Base-by-base conservation (phyloP, 1,284 basidiomycete species). In the Ganoderma lingzhi region DNA sequence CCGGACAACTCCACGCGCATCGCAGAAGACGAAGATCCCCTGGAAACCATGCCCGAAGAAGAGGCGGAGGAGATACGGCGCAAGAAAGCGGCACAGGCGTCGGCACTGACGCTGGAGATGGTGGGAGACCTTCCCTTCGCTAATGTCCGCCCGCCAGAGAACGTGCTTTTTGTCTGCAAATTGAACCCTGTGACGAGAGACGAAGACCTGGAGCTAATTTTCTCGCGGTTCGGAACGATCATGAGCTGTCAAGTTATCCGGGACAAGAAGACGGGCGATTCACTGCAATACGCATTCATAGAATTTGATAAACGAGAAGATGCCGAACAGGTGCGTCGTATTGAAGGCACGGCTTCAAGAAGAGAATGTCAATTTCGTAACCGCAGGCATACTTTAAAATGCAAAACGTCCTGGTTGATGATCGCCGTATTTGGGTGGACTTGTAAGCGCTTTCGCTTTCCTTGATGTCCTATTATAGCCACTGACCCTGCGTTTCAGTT, bases 381-480 rank as follows among this genome's bases (percentile, higher is more conserved):
- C 10, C 65, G 9, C 71, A 96, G 91, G 97, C 96, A 17, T 99
- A 99, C 81, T 97, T 98, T 84, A 99, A 99, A 82, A 99, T 99
- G 97, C 97, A 99, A 80, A 99, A 98, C 77, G 97, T 99, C 0
- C 85, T 99, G 9, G 94, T 99, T n/a, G 97, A 99, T 79, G 98
- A 99, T 81, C 89, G 97, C 19, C 89, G 98, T 28, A 99, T 99
- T 79, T 99, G 97, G 94, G 97, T 99, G 71, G 97, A 98, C 82
- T 98, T 99, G 92, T 93, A 73, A 73, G 89, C 84, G 68, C 32
- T 37, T 55, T 35, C 35, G 8, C 35, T 35, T 23, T 55, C 14
- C 14, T 56, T 58, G 45, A 64, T 4, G 66, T 10, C 75, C 64
- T 63, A 28, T 35, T 42, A n/a, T 28, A 56, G 72, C 77, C 74